These are phyloP conservation scores for Fusarium verticillioides DNA, from an alignment of 2,329 filamentous ascomycete species.

Conservation along the genomic window DNA sequence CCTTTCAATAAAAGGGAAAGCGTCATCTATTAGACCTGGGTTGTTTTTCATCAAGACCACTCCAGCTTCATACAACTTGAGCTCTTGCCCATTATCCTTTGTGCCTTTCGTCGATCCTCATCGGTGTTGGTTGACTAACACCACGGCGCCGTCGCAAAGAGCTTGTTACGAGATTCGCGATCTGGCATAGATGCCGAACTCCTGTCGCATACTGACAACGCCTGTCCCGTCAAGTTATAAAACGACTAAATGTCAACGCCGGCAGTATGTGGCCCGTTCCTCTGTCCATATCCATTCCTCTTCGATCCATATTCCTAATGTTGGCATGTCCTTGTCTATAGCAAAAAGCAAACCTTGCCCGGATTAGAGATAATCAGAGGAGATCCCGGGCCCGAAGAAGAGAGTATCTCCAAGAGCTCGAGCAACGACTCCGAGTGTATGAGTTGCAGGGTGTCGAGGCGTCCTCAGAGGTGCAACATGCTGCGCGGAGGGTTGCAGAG, in stretches of 20 bases:
- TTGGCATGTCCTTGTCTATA: conserved; percentile 33
- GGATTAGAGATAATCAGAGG: conserved; percentile 81
- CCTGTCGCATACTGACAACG: conserved; percentile 16
- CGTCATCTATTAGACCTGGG: conserved; percentile 32
- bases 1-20: conserved; percentile 42
- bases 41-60: conserved; percentile 26
- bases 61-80: conserved; percentile 30
- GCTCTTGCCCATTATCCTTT: conserved; percentile 13
- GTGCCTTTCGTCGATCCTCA: conserved; percentile 15
- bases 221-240: conserved; percentile 31
- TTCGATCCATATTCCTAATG: conserved; percentile 31
- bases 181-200: conserved; percentile 39
- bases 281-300: conserved; percentile 8
- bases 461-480: conserved; percentile 76
- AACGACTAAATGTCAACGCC: conserved; percentile 48
- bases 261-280: conserved; percentile 43
- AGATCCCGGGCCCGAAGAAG: conserved; percentile 79
- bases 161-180: conserved; percentile 20
- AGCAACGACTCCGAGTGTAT: conserved; percentile 68
- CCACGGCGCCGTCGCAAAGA: conserved; percentile 10
- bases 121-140: conserved; percentile 14
- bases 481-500: conserved; percentile 73
- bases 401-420: conserved; percentile 77
- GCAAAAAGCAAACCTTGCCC: conserved; percentile 57
- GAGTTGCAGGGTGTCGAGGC: conserved; percentile 75